These are phyloP conservation scores for Aspergillus sp. DNA, from an alignment of 2,329 filamentous ascomycete genomes.

Conservation along the genomic window DNA sequence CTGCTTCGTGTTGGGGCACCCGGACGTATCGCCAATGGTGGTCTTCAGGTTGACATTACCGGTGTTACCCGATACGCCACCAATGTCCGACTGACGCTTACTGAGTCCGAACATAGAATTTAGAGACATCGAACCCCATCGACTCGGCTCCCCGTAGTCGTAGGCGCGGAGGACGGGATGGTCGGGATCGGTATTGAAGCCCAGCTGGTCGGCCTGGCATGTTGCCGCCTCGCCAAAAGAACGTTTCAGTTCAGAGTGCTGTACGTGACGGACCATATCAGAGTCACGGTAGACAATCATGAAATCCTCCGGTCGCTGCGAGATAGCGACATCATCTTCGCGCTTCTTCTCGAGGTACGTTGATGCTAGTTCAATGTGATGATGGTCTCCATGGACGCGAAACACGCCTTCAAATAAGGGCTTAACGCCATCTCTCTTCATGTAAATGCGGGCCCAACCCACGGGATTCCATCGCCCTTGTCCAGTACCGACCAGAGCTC, in stretches of 20 bases:
- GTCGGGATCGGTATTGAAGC: slow-evolving; percentile 68
- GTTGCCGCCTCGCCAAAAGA: slow-evolving; percentile 40
- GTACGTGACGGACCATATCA: slow-evolving; percentile 53
- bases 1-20: slow-evolving; percentile 83
- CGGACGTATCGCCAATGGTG: slow-evolving; percentile 73
- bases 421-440: slow-evolving; percentile 66
- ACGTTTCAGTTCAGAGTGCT: slow-evolving; percentile 60
- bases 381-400: slow-evolving; percentile 69
- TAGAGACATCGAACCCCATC: slow-evolving; percentile 56
- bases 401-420: slow-evolving; percentile 91
- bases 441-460: slow-evolving; percentile 78
- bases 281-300: slow-evolving; percentile 93
- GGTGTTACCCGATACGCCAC: slow-evolving; percentile 63
- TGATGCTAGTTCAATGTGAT: slow-evolving; percentile 73
- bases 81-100: slow-evolving; percentile 62
- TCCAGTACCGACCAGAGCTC: slow-evolving; percentile 60
- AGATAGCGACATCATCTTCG: slow-evolving; percentile 60
- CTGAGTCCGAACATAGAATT: slow-evolving; percentile 59
- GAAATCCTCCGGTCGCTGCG: slow-evolving; percentile 55
- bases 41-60: slow-evolving; percentile 70
- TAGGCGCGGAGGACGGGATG: slow-evolving; percentile 59
- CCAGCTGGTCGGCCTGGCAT: slow-evolving; percentile 69
- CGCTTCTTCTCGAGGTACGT: slow-evolving; percentile 70
- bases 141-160: slow-evolving; percentile 45
- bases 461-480: slow-evolving; percentile 67